Conservation (phyloP, 768 basidiomycete species). For the Mycena pura region DNA sequence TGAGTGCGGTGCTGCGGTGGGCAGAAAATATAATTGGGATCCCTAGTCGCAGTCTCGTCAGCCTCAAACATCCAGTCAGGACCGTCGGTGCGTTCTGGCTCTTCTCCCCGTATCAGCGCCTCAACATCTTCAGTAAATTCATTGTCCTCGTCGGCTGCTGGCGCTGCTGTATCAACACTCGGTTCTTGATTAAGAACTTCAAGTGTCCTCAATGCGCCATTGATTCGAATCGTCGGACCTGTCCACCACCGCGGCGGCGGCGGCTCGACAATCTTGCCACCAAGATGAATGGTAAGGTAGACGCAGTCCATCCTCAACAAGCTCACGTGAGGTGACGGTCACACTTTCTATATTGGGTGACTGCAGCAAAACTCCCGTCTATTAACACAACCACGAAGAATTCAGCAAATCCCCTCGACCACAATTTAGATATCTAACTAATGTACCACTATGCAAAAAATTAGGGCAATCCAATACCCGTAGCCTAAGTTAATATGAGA, state of each 20-base stretch:
- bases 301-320: too few species aligned
- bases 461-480: too few species aligned
- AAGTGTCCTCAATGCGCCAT: not conserved
- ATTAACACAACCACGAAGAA: too few species aligned
- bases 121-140: conserved; percentile 23
- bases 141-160: conserved; percentile 19
- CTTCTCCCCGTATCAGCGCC: not conserved
- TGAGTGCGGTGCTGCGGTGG: conserved; percentile 36
- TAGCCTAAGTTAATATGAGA: too few species aligned
- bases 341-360: too few species aligned
- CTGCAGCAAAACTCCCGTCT: too few species aligned
- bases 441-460: too few species aligned
- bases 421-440: too few species aligned
- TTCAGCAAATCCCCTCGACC: too few species aligned
- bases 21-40: conserved; percentile 37
- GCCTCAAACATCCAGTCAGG: conserved; percentile 38
- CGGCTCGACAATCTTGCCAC: not conserved
- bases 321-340: too few species aligned
- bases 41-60: conserved; percentile 25
- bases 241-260: not conserved
- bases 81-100: conserved; percentile 7
- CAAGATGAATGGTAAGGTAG: not conserved
- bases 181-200: not conserved
- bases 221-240: not conserved
- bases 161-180: not conserved